A percentile compares a stretch with the other conserved stretches of the same genome.
Conservation (phyloP, 192 early-diverging fungal genomes). For the Coemansia sp. region DNA sequence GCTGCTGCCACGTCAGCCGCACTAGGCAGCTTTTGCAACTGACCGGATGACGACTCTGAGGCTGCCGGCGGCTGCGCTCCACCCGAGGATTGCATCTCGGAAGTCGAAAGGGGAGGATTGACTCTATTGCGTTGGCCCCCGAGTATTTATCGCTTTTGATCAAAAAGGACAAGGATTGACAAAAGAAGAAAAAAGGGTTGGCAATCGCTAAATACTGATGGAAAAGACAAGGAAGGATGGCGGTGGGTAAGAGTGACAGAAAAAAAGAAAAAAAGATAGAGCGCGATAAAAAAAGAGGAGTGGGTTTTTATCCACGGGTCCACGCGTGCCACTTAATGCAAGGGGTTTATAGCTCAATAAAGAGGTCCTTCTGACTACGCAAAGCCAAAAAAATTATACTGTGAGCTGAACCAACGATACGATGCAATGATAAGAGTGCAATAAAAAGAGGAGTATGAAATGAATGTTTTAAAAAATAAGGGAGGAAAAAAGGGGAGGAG, state of each 20-base stretch:
- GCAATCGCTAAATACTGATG: neutral
- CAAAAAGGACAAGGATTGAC: neutral
- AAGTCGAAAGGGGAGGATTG: neutral
- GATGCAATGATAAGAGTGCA: constrained; percentile 4
- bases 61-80: neutral
- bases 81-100: neutral
- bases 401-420: too few relatives aligned
- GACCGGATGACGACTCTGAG: neutral
- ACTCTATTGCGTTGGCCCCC: neutral
- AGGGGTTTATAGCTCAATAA: neutral
- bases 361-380: neutral
- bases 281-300: neutral
- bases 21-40: neutral
- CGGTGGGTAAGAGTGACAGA: neutral
- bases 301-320: neutral
- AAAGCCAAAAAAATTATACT: too few relatives aligned
- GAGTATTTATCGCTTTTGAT: neutral
- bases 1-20: neutral
- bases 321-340: constrained; percentile 4
- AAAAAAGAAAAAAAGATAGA: neutral
- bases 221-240: neutral
- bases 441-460: neutral
- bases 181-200: neutral
- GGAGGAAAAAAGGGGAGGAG: neutral
- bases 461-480: neutral